phyloP scores from a whole-genome alignment of 768 basidiomycete genomes.

The Hygrophorus pudorinus region DNA sequence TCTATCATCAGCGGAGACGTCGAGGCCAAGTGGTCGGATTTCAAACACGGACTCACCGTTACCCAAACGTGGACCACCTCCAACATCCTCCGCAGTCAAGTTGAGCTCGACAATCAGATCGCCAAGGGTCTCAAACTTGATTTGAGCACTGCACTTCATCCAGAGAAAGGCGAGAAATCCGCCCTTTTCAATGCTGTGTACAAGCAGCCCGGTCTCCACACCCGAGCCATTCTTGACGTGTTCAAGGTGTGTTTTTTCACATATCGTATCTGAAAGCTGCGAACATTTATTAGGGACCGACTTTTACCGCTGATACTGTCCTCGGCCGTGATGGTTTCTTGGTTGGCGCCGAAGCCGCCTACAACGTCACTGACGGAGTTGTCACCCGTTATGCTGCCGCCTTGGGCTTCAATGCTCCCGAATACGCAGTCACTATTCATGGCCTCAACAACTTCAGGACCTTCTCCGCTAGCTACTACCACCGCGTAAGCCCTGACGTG shows the following conservation, averaged over 20 bases:
- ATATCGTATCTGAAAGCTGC: slow-evolving; percentile 1
- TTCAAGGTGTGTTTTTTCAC: slow-evolving; percentile 65
- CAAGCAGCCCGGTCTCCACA: slow-evolving; percentile 95
- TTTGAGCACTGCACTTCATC: slow-evolving; percentile 69
- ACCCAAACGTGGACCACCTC: slow-evolving; percentile 94
- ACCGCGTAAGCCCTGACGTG: slow-evolving; percentile 84
- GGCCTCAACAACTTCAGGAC: slow-evolving; percentile 90
- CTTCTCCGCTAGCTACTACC: slow-evolving; percentile 96
- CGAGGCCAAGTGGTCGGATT: slow-evolving; percentile 91
- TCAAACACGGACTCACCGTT: slow-evolving; percentile 86
- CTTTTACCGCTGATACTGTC: slow-evolving; percentile 93
- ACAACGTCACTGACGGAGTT: slow-evolving; percentile 91
- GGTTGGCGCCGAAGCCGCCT: slow-evolving; percentile 89
- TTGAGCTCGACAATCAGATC: slow-evolving; percentile 96
- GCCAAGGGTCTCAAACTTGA: slow-evolving; percentile 98
- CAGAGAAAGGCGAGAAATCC: slow-evolving; percentile 79
- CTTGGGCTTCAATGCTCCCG: slow-evolving; percentile 90
- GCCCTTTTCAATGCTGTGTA: slow-evolving; percentile 78
- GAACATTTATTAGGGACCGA: slow-evolving; percentile 65
- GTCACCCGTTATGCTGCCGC: slow-evolving; percentile 89
- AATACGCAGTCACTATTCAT: slow-evolving; percentile 91
- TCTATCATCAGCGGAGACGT: slow-evolving; percentile 79
- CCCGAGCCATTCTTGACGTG: slow-evolving; percentile 81
- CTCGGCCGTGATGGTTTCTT: slow-evolving; percentile 97
- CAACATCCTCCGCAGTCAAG: slow-evolving; percentile 83